Evolutionary conservation across 2,329 filamentous ascomycete genomes (phyloP).

Genomic region (Paracoccidioides brasiliensis): DNA sequence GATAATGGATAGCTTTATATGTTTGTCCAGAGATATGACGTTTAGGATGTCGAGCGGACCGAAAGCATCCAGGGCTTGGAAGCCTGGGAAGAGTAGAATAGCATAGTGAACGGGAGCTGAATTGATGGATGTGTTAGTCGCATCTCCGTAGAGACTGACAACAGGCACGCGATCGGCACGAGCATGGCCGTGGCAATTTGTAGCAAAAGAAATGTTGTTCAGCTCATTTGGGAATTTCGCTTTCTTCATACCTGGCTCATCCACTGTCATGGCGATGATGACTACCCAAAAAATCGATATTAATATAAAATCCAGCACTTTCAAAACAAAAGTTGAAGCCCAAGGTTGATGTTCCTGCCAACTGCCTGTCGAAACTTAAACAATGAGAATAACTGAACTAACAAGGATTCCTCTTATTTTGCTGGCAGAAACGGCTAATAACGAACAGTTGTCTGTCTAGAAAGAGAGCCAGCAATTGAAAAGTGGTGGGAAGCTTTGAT

Average conservation of each 20-base stretch:
- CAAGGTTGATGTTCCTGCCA: neutral
- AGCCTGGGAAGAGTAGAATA: slow-evolving; percentile 28
- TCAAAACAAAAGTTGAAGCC: neutral
- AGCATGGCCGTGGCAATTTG: too few relatives aligned
- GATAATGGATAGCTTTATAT: slow-evolving; percentile 19
- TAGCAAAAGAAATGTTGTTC: neutral
- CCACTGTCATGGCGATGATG: neutral
- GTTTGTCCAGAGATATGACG: slow-evolving; percentile 14
- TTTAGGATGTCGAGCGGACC: slow-evolving; percentile 38
- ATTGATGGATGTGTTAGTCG: neutral
- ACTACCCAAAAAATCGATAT: neutral
- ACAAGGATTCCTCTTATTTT: too few relatives aligned
- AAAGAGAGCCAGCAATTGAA: too few relatives aligned
- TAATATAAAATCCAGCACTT: neutral
- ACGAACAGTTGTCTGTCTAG: too few relatives aligned
- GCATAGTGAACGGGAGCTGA: slow-evolving; percentile 8
- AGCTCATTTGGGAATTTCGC: neutral
- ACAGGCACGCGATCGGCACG: too few relatives aligned
- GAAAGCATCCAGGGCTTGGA: slow-evolving; percentile 31
- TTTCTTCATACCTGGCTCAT: neutral
- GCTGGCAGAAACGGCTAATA: too few relatives aligned
- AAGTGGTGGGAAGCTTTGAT: too few relatives aligned
- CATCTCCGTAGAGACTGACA: neutral
- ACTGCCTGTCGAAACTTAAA: too few relatives aligned
- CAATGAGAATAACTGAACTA: too few relatives aligned